phyloP scores from a whole-genome alignment of 2,329 filamentous ascomycete genomes.

The Cadophora sp. region DNA sequence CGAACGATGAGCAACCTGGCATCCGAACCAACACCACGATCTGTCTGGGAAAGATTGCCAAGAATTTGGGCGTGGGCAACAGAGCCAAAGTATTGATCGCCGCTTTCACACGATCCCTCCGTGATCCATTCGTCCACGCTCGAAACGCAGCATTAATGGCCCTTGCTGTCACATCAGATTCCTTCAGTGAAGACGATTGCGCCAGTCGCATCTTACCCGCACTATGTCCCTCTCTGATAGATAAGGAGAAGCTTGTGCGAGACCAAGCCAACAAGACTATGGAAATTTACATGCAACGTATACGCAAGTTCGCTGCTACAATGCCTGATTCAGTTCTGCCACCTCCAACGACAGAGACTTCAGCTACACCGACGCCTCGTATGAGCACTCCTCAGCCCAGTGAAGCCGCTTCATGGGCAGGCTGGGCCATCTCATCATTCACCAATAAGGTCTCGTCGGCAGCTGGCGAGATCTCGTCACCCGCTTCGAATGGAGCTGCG shows the following conservation, averaged over 20 bases:
- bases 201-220: slow-evolving; percentile 83
- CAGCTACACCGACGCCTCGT: slow-evolving; percentile 60
- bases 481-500: slow-evolving; percentile 52
- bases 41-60: slow-evolving; percentile 94
- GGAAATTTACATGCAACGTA: slow-evolving; percentile 82
- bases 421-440: slow-evolving; percentile 98
- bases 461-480: slow-evolving; percentile 79
- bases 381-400: slow-evolving; percentile 80
- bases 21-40: slow-evolving; percentile 99
- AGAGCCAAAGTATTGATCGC: slow-evolving; percentile 91
- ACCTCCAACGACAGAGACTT: slow-evolving; percentile 60
- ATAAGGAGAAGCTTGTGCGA: slow-evolving; percentile 94
- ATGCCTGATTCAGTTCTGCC: slow-evolving; percentile 85
- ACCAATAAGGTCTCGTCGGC: slow-evolving; percentile 90
- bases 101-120: slow-evolving; percentile 85
- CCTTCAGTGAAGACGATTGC: slow-evolving; percentile 89
- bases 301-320: slow-evolving; percentile 76
- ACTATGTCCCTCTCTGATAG: slow-evolving; percentile 83
- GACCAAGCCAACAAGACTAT: slow-evolving; percentile 91
- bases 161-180: slow-evolving; percentile 81
- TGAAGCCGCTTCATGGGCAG: slow-evolving; percentile 78
- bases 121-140: slow-evolving; percentile 94
- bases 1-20: slow-evolving; percentile 96
- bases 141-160: slow-evolving; percentile 89
- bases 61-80: slow-evolving; percentile 79